These are phyloP conservation scores for Ophiocordyceps camponoti-saundersi DNA, from an alignment of 2,329 filamentous ascomycete genomes.

Conservation along the genomic window DNA sequence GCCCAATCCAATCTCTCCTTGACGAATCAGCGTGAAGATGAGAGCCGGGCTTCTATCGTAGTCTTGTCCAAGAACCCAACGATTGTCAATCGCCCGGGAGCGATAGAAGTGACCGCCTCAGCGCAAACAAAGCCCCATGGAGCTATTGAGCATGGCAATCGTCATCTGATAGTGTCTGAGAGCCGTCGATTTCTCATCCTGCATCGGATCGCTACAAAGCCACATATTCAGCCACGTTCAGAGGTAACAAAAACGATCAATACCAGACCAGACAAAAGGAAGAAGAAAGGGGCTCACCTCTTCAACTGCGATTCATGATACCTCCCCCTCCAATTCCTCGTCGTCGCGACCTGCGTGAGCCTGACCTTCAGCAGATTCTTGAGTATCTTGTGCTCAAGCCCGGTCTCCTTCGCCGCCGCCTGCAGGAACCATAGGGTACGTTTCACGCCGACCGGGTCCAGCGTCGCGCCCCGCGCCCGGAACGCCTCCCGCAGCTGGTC, in stretches of 20 bases:
- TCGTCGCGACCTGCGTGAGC: conserved; percentile 2
- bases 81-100: neutral
- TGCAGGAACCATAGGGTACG: conserved; percentile 56
- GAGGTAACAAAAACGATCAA: neutral
- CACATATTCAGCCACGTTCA: neutral
- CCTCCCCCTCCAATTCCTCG: conserved; percentile 5
- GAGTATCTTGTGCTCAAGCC: conserved; percentile 55
- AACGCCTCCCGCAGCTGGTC: conserved; percentile 44
- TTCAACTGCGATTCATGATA: conserved; percentile 5
- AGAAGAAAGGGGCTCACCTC: conserved; percentile 9
- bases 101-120: conserved; percentile 10
- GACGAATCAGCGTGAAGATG: too few relatives aligned
- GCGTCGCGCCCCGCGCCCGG: conserved; percentile 21
- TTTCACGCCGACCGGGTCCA: conserved; percentile 33
- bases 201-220: conserved; percentile 5
- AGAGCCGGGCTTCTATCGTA: neutral
- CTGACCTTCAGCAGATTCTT: conserved; percentile 42
- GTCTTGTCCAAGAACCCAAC: too few relatives aligned
- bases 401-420: conserved; percentile 43
- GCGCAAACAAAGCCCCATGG: conserved; percentile 48
- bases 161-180: conserved; percentile 53
- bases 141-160: conserved; percentile 56
- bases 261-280: neutral
- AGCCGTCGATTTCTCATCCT: conserved; percentile 11
- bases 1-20: neutral